Percentiles rank a stretch among this genome's conserved stretches.
Evolutionary conservation across 768 basidiomycete species (phyloP).

Genomic region (Auriscalpium vulgare): DNA sequence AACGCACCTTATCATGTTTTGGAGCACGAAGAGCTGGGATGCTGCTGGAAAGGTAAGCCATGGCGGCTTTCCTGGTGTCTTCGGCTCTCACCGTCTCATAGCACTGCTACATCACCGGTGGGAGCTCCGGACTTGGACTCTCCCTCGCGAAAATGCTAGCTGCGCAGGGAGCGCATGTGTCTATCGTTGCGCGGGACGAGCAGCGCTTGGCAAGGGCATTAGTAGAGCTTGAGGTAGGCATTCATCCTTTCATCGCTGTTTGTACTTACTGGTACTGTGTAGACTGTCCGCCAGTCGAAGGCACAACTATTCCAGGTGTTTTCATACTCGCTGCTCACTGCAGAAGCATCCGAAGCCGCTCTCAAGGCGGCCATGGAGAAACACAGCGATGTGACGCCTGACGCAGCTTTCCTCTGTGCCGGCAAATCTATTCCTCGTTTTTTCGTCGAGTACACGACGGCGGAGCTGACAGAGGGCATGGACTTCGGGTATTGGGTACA

Average conservation of each 20-base stretch:
- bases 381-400: slow-evolving; percentile 51
- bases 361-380: slow-evolving; percentile 48
- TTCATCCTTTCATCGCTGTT: not conserved
- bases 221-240: slow-evolving; percentile 52
- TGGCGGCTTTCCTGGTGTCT: too few relatives aligned
- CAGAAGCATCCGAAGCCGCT: slow-evolving; percentile 47
- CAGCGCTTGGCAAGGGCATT: slow-evolving; percentile 52
- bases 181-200: slow-evolving; percentile 73
- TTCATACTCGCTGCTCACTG: slow-evolving; percentile 54
- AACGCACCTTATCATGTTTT: too few relatives aligned
- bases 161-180: slow-evolving; percentile 66
- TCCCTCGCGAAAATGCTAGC: slow-evolving; percentile 60
- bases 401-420: slow-evolving; percentile 73
- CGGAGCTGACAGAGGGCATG: slow-evolving; percentile 46
- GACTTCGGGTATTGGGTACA: slow-evolving; percentile 47
- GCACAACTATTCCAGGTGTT: slow-evolving; percentile 55
- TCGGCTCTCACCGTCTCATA: slow-evolving; percentile 20
- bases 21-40: too few relatives aligned
- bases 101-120: slow-evolving; percentile 84
- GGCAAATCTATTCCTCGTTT: slow-evolving; percentile 63
- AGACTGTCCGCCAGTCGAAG: slow-evolving; percentile 41
- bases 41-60: too few relatives aligned
- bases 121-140: slow-evolving; percentile 72
- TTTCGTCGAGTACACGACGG: slow-evolving; percentile 60
- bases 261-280: not conserved